Base-by-base conservation (phyloP, 805 yeast species). In the Cephaloascus albidus region DNA sequence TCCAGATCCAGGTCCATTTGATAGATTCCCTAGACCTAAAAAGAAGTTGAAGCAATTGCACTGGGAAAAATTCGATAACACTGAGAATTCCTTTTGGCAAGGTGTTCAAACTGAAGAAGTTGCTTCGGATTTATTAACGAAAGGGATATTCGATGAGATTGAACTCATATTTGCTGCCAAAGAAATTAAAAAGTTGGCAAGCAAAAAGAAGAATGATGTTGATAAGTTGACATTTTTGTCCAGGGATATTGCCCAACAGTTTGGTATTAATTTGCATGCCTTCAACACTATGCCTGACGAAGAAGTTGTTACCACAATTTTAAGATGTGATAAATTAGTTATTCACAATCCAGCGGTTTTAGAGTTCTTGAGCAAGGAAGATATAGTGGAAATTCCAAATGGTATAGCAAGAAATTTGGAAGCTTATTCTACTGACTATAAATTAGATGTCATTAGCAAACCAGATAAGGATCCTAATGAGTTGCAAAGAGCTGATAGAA, bases 211-310 rank as follows among this genome's bases (percentile, higher is more conserved):
- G 39, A 67, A 58, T 27, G 73, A 68, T 20, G 55, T 60, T 19
- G 70, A 72, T 40, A 71, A 74, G 47, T 50, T 76, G 3, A 52
- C 79, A 0, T 77, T 81, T 47, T 63, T 84, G 46, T 69, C 89
- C 0, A 66, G 88, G 44, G 93, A 84, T 45, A 51, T 81, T 16
- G 80, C 85, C 2, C 93, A 84, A 50, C 89, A 83, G 51, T 82
- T 84, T 58, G 87, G 87, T 33, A 84, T 84, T 49, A 84, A 84
- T 51, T 63, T 84, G 40, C 89, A 84, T 50, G 66, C 74, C 51
- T 83, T 74, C 54, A 72, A 77, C 16, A 57, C 58, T 23, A 51
- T 71, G 27, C 51, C 72, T 3, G 87, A 74, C 34, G 74, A 68
- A 19, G 78, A 76, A 33, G 63, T 84, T 42, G 65, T 81, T 2